Percentiles rank a stretch among this genome's conserved stretches.
phyloP scores from a whole-genome alignment of 1,284 basidiomycete species.

The Austroboletus niveus region DNA sequence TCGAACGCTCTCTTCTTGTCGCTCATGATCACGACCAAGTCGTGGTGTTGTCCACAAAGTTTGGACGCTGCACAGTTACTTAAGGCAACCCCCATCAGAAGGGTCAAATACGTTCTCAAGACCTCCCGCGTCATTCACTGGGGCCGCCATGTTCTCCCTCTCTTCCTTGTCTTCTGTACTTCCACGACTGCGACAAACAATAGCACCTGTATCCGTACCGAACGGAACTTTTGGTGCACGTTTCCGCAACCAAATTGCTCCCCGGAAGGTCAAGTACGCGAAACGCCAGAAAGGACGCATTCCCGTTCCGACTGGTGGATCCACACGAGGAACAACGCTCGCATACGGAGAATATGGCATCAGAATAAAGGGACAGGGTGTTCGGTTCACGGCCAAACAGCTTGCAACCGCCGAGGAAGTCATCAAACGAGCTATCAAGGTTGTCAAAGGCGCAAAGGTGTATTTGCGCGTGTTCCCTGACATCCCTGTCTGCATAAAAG shows the following conservation, averaged over 20 bases:
- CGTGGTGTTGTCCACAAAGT: conserved; percentile 5
- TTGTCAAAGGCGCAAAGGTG: conserved; percentile 87
- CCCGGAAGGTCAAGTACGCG: conserved; percentile 76
- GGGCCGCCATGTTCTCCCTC: conserved; percentile 6
- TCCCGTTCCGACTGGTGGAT: conserved; percentile 84
- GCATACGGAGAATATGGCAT: conserved; percentile 92
- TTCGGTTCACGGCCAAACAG: conserved; percentile 89
- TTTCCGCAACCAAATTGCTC: conserved; percentile 65
- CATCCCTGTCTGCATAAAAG: conserved; percentile 96
- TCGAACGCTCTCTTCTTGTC: conserved; percentile 52
- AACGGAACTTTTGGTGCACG: conserved; percentile 26
- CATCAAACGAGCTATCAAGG: conserved; percentile 88
- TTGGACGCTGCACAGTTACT: too few species aligned
- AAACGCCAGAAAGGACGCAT: conserved; percentile 89
- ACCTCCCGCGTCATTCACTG: conserved; percentile 15
- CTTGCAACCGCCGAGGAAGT: conserved; percentile 85
- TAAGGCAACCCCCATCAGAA: conserved; percentile 16
- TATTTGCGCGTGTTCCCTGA: conserved; percentile 94
- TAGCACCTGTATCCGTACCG: conserved; percentile 15
- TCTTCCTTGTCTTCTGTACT: conserved; percentile 14
- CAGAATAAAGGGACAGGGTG: conserved; percentile 80
- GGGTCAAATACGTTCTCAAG: conserved; percentile 15
- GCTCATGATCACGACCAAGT: conserved; percentile 38
- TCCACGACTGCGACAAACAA: conserved; percentile 11
- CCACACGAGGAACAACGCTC: conserved; percentile 90